Percentiles rank a stretch among this genome's conserved stretches.
Conservation (phyloP, 1,284 basidiomycete genomes). For the Ganoderma leucocontextum region DNA sequence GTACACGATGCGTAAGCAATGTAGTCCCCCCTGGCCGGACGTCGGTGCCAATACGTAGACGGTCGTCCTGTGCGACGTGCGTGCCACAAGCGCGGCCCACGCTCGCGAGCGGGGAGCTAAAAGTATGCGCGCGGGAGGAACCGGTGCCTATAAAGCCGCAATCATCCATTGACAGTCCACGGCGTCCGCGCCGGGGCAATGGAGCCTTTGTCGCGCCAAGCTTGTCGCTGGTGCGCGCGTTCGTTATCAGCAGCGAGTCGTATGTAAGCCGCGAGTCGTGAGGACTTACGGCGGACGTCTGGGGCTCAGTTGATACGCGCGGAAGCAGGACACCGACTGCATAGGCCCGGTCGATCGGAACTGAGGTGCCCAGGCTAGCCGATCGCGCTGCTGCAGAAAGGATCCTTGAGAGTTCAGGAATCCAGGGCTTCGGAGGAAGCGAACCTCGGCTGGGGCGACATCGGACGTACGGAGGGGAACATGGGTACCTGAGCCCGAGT, state of each 20-base stretch:
- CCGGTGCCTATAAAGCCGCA: neutral
- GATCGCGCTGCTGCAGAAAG: neutral
- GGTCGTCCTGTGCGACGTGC: neutral
- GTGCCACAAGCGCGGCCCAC: neutral
- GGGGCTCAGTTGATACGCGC: neutral
- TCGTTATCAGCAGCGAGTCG: neutral
- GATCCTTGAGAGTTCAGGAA: neutral
- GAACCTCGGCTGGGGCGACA: constrained; percentile 2
- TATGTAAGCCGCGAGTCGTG: neutral
- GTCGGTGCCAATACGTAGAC: neutral
- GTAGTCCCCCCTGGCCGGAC: neutral
- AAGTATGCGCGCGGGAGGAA: neutral
- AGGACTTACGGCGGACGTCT: neutral
- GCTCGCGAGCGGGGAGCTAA: neutral
- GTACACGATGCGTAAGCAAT: neutral
- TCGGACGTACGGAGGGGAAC: neutral
- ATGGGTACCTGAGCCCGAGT: neutral
- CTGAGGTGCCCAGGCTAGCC: neutral
- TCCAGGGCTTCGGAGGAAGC: neutral
- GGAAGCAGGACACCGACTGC: neutral
- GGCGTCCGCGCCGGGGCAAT: neutral
- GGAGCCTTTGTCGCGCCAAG: neutral
- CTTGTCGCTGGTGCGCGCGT: neutral
- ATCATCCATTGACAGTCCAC: neutral
- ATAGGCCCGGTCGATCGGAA: neutral